Percentiles rank a stretch among this genome's conserved stretches.
These are phyloP conservation scores for Pyrenopolyporus hunteri DNA, from an alignment of 495 filamentous ascomycete species.

Conservation along the genomic window DNA sequence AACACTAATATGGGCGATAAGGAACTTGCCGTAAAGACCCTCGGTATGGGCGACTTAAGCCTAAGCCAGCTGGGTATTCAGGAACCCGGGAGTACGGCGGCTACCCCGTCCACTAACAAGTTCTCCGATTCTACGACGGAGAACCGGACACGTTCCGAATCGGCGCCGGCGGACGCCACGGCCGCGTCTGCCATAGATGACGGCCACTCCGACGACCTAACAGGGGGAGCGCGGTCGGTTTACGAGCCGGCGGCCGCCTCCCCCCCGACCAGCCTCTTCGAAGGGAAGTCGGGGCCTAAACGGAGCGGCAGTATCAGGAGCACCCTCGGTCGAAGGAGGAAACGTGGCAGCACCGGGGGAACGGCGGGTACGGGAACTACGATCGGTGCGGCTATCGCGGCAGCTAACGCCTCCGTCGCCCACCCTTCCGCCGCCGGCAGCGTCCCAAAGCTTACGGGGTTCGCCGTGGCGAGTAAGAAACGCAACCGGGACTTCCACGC, in stretches of 20 bases:
- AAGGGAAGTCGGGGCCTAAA: constrained; percentile 68
- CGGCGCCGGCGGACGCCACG: constrained; percentile 49
- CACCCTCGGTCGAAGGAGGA: constrained; percentile 69
- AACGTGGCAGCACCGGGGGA: constrained; percentile 77
- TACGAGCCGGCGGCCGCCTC: constrained; percentile 61
- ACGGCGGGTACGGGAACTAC: constrained; percentile 50
- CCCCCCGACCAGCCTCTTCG: constrained; percentile 69
- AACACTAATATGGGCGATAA: constrained; percentile 59
- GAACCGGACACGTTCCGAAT: constrained; percentile 49
- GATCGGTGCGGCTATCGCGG: constrained; percentile 71
- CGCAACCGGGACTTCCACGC: constrained; percentile 94
- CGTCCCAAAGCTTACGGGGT: constrained; percentile 83
- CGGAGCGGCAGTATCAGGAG: constrained; percentile 85
- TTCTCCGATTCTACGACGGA: constrained; percentile 52
- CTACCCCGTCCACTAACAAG: constrained; percentile 49
- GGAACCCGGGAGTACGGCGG: constrained; percentile 51
- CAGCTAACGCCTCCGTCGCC: constrained; percentile 67
- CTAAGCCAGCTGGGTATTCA: constrained; percentile 80
- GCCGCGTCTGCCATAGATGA: constrained; percentile 28
- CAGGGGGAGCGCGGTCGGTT: constrained; percentile 48
- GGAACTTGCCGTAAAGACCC: constrained; percentile 81
- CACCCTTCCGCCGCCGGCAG: constrained; percentile 63
- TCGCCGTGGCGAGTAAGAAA: constrained; percentile 95
- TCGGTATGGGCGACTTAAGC: constrained; percentile 87
- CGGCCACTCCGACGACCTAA: constrained; percentile 40